Percentiles rank a stretch among this genome's conserved stretches.
These are phyloP conservation scores for Chlorophyllum brunneum DNA, from an alignment of 768 basidiomycete species.

Conservation along the genomic window DNA sequence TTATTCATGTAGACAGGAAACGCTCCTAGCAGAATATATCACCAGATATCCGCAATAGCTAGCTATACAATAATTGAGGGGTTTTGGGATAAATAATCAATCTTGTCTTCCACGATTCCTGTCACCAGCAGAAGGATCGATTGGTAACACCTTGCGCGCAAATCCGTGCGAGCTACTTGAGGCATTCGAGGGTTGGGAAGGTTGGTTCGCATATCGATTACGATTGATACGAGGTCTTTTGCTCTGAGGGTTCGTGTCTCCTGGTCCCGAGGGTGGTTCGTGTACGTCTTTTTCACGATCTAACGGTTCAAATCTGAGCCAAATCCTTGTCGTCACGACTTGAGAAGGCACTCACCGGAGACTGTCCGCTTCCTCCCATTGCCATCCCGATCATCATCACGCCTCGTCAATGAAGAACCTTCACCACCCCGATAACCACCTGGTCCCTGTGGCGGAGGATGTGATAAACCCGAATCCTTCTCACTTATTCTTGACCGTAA, in stretches of 20 bases:
- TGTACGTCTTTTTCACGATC: constrained; percentile 62
- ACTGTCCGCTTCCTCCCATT: constrained; percentile 57
- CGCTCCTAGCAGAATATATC: constrained; percentile 7
- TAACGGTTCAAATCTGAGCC: constrained; percentile 23
- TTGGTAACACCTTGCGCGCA: constrained; percentile 57
- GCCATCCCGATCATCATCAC: constrained; percentile 64
- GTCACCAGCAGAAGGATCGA: constrained; percentile 58
- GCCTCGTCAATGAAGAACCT: constrained; percentile 23
- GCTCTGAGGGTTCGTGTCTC: constrained; percentile 31
- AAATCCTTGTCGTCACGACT: background rate
- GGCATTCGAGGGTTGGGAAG: constrained; percentile 12
- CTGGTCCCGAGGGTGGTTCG: constrained; percentile 28
- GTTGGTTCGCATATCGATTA: constrained; percentile 38
- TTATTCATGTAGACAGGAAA: constrained; percentile 3
- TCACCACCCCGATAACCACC: constrained; percentile 44
- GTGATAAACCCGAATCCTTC: constrained; percentile 47
- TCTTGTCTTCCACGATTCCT: constrained; percentile 58
- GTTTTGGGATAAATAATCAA: constrained; percentile 26
- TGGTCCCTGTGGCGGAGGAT: constrained; percentile 23
- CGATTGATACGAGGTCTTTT: constrained; percentile 63
- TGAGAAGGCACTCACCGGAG: constrained; percentile 47
- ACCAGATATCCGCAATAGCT: constrained; percentile 13
- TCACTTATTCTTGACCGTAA: constrained; percentile 44
- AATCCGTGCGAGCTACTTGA: constrained; percentile 33
- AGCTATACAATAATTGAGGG: constrained; percentile 15